These are phyloP conservation scores for Thamnidium elegans DNA, from an alignment of 192 early-diverging fungal species.

Conservation along the genomic window DNA sequence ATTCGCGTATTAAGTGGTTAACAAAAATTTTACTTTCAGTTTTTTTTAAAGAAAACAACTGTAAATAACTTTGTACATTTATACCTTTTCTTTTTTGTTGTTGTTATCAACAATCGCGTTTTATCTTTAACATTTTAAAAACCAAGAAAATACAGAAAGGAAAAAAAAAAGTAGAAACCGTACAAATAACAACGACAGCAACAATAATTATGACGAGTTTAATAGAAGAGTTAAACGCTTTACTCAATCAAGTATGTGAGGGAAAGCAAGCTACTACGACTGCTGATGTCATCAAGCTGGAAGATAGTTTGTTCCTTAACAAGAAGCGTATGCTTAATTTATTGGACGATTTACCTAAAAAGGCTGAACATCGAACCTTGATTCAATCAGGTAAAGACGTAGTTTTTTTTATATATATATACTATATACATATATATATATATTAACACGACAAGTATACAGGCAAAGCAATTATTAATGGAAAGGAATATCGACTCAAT, in stretches of 20 bases:
- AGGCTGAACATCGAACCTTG: slow-evolving; percentile 20
- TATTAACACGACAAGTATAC: background rate
- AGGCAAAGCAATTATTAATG: slow-evolving; percentile 57
- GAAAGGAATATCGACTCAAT: slow-evolving; percentile 59
- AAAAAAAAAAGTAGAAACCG: background rate
- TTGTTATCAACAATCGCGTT: too few species aligned
- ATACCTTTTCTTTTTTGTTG: too few species aligned
- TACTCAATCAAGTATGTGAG: slow-evolving; percentile 4
- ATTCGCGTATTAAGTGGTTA: too few species aligned
- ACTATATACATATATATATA: background rate
- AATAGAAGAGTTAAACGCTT: background rate
- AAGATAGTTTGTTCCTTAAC: background rate
- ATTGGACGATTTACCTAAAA: slow-evolving; percentile 28
- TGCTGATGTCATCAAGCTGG: too few species aligned
- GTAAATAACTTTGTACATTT: too few species aligned
- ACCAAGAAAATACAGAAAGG: background rate
- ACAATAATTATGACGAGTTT: background rate
- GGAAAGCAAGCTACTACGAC: background rate
- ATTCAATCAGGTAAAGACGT: slow-evolving; percentile 23
- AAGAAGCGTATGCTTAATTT: slow-evolving; percentile 3
- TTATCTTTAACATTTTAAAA: background rate
- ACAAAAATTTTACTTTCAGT: too few species aligned
- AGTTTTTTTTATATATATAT: background rate
- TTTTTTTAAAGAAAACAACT: too few species aligned
- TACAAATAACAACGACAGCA: background rate